Evolutionary conservation across 1,284 basidiomycete genomes (phyloP), one percentile per base, ranked within the genome.

Genomic region (Trametes sp.): DNA sequence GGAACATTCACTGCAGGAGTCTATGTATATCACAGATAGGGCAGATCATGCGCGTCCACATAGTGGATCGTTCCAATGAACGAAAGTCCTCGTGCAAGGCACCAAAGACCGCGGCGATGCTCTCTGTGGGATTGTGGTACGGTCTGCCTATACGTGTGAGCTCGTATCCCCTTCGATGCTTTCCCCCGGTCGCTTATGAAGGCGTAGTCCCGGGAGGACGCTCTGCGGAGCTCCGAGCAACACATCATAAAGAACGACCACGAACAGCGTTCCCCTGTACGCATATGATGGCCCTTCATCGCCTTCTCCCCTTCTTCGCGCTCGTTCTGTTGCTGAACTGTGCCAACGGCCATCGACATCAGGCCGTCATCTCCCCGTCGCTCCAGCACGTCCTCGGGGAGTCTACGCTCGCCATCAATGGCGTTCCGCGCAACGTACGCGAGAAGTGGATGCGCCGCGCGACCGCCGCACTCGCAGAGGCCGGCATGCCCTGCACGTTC

Each of bases 381-480:
- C 36, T 64, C 19, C 56, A 64, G 19, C 33, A 51, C 46, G 53
- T 48, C n/a, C 51, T 62, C 36, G 50, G 56, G 14, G 29, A 36
- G 23, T 44, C 65, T 52, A 35, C 9, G 41, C 51, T 6, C n/a
- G 23, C 60, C 16, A 55, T 67, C 46, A 67, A 67, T 46, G 48
- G 31, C 54, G 54, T 67, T 29, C 60, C 62, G 14, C 54, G 33
- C 42, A 59, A 49, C 54, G 63, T 63, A 1, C 60, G 62, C 21
- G 57, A 61, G 31, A 46, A 46, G 24, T 64, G 65, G 65, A 64
- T 67, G 54, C 57, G 65, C 14, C 59, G 49, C 13, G 62, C 60
- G 6, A 67, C 62, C 51, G 52, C 65, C 45, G 62, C 62, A 8
- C 33, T 64, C 35, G 54, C 54, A 6, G 60, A 62, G 46, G 51